phyloP scores from a whole-genome alignment of 1,284 basidiomycete species.

The Leccinum pseudoinsigne region DNA sequence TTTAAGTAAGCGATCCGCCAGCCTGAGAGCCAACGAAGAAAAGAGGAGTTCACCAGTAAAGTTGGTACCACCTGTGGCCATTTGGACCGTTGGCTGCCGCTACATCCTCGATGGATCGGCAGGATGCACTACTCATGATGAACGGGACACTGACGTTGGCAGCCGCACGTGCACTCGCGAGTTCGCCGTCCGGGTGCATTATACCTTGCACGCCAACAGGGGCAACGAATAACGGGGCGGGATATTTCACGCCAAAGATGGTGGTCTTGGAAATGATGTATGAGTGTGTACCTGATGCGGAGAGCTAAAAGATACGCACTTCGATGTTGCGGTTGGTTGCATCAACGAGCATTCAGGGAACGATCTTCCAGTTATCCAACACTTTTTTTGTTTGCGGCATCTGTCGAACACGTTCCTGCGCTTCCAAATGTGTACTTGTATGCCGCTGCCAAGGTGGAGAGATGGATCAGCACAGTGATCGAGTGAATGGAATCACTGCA shows the following conservation, averaged over 20 bases:
- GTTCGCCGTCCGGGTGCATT: conserved; percentile 54
- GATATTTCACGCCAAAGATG: conserved; percentile 50
- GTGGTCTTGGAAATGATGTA: conserved; percentile 35
- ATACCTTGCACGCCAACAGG: conserved; percentile 62
- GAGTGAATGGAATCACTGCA: not conserved
- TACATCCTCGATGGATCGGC: conserved; percentile 55
- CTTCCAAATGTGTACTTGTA: conserved; percentile 51
- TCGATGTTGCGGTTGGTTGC: conserved; percentile 52
- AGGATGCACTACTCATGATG: conserved; percentile 57
- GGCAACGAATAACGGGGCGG: conserved; percentile 50
- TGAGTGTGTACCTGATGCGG: not conserved
- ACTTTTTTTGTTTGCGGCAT: conserved; percentile 41
- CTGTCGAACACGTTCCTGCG: conserved; percentile 46
- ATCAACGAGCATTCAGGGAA: conserved; percentile 61
- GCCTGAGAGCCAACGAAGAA: not conserved
- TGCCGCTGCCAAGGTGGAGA: conserved; percentile 35
- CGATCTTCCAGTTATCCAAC: conserved; percentile 47
- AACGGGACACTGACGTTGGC: conserved; percentile 51
- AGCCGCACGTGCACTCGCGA: conserved; percentile 54
- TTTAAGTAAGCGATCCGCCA: not conserved
- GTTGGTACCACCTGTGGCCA: conserved; percentile 57
- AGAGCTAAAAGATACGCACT: conserved; percentile 25
- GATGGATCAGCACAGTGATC: not conserved
- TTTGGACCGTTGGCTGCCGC: conserved; percentile 45
- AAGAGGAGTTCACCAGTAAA: conserved; percentile 48